A percentile compares a stretch with the other conserved stretches of the same genome.
Evolutionary conservation across 2,329 filamentous ascomycete genomes (phyloP).

Genomic region (Pseudopithomyces maydicus): DNA sequence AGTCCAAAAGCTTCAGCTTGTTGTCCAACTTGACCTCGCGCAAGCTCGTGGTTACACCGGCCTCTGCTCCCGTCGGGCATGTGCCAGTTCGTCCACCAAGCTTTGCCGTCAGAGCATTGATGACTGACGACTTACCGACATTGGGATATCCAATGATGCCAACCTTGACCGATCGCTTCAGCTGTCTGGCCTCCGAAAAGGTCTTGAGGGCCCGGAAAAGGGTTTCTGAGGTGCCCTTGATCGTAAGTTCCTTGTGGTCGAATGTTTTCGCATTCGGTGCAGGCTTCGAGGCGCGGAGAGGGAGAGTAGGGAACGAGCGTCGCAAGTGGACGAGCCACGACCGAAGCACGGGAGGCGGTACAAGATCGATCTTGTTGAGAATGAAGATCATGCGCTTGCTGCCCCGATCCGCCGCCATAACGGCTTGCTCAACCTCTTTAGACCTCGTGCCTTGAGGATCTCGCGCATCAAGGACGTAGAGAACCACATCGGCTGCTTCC

Average conservation of each 20-base stretch:
- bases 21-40: constrained; percentile 92
- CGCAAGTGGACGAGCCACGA: constrained; percentile 84
- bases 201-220: constrained; percentile 90
- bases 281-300: constrained; percentile 80
- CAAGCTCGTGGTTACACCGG: constrained; percentile 87
- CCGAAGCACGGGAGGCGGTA: constrained; percentile 80
- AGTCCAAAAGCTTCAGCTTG: constrained; percentile 92
- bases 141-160: constrained; percentile 96
- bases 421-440: constrained; percentile 84
- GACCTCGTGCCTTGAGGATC: constrained; percentile 91
- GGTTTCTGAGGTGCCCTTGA: constrained; percentile 81
- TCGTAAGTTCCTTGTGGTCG: constrained; percentile 87
- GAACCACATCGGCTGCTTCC: constrained; percentile 84
- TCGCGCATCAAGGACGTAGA: constrained; percentile 91
- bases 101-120: constrained; percentile 85
- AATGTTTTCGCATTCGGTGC: constrained; percentile 88
- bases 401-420: constrained; percentile 84
- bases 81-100: constrained; percentile 72
- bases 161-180: constrained; percentile 88
- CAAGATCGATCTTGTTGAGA: constrained; percentile 93
- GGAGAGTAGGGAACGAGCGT: constrained; percentile 88
- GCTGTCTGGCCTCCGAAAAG: constrained; percentile 78
- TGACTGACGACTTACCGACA: constrained; percentile 94
- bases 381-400: constrained; percentile 89
- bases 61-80: constrained; percentile 88